Conservation (phyloP, 129 eudicot species). For the Centaurea solstitialis region DNA sequence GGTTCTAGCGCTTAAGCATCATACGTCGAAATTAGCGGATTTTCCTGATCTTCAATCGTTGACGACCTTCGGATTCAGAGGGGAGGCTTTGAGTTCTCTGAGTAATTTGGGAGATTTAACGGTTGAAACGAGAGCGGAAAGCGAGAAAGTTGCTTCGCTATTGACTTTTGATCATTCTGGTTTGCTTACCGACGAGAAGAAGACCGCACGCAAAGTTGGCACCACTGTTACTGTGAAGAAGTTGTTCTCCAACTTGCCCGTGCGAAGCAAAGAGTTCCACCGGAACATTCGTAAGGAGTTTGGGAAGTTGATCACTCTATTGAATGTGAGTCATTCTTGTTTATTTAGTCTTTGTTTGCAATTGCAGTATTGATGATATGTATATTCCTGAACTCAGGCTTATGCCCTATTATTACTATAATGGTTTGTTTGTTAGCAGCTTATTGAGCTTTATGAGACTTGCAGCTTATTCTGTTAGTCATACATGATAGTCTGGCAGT, state of each 20-base stretch:
- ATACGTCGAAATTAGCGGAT: constrained; percentile 81
- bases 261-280: constrained; percentile 84
- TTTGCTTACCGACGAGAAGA: constrained; percentile 58
- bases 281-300: constrained; percentile 96
- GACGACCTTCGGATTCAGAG: constrained; percentile 89
- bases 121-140: constrained; percentile 78
- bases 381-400: background rate
- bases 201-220: constrained; percentile 89
- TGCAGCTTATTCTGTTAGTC: too few species aligned
- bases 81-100: constrained; percentile 94
- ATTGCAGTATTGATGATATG: constrained; percentile 3
- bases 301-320: constrained; percentile 75
- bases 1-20: constrained; percentile 95
- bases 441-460: too few species aligned
- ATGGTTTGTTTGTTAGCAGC: too few species aligned
- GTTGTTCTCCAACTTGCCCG: constrained; percentile 84
- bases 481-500: too few species aligned
- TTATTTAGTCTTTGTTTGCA: background rate
- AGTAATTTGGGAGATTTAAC: constrained; percentile 80
- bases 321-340: constrained; percentile 66
- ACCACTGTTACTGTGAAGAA: constrained; percentile 90
- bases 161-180: constrained; percentile 83
- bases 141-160: constrained; percentile 79
- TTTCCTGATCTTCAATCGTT: constrained; percentile 91
- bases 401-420: background rate